Evolutionary conservation across 2,329 filamentous ascomycete species (phyloP).

Genomic region (Ceratocystis cacaofunesta): DNA sequence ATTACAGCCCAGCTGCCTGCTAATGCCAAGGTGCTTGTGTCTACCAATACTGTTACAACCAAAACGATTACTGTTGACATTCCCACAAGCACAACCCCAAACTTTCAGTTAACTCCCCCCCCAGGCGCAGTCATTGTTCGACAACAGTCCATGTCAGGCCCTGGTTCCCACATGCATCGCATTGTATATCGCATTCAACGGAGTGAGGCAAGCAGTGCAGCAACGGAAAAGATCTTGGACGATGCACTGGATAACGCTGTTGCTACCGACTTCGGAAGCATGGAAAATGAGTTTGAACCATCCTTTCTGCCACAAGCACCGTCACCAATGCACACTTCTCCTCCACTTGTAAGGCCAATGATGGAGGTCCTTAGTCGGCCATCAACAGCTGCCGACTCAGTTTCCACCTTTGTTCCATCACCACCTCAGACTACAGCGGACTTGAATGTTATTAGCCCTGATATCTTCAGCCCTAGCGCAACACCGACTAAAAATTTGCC

Average conservation of each 20-base stretch:
- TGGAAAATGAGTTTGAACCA: constrained; percentile 14
- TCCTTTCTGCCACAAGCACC: not conserved
- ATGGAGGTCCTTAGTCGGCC: constrained; percentile 11
- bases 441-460: not conserved
- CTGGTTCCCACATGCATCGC: constrained; percentile 23
- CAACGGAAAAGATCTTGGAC: constrained; percentile 24
- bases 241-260: not conserved
- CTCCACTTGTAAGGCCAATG: constrained; percentile 11
- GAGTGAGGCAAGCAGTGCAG: constrained; percentile 33
- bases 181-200: constrained; percentile 46
- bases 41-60: constrained; percentile 42
- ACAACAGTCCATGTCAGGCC: constrained; percentile 23
- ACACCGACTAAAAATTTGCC: not conserved
- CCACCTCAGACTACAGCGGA: not conserved
- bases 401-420: constrained; percentile 10
- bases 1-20: constrained; percentile 40
- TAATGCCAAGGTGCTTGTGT: constrained; percentile 44
- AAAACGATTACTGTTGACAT: constrained; percentile 53
- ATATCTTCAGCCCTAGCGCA: not conserved
- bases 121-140: constrained; percentile 46
- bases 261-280: constrained; percentile 2
- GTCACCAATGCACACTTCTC: not conserved
- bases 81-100: constrained; percentile 27
- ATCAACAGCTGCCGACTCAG: not conserved
- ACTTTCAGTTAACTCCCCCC: constrained; percentile 36